These are phyloP conservation scores for Phylloporus arenicola DNA, from an alignment of 768 basidiomycete genomes.

Conservation along the genomic window DNA sequence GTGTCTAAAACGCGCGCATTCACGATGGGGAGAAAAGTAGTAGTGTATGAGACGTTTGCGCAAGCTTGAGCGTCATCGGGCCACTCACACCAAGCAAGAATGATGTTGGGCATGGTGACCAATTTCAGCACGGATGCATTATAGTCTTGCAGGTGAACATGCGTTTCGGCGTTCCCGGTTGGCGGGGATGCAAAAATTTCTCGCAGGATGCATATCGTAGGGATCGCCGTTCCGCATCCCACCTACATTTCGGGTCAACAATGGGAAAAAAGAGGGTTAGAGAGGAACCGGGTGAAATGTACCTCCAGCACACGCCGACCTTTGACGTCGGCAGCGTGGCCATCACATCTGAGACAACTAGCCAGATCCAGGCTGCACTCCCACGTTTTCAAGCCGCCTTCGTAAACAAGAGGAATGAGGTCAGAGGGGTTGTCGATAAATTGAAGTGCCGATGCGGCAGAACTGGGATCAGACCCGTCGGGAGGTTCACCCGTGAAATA, in stretches of 20 bases:
- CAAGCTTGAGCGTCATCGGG: background rate
- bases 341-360: conserved; percentile 46
- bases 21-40: background rate
- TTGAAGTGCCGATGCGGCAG: conserved; percentile 38
- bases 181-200: conserved; percentile 44
- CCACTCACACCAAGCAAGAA: conserved; percentile 77
- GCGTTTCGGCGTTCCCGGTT: conserved; percentile 31
- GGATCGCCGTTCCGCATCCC: conserved; percentile 91
- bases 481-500: conserved; percentile 17
- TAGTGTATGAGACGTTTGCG: background rate
- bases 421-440: conserved; percentile 84
- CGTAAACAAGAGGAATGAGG: conserved; percentile 86
- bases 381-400: conserved; percentile 98
- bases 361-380: conserved; percentile 91
- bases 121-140: conserved; percentile 77
- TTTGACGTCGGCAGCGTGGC: conserved; percentile 18
- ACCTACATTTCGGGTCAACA: conserved; percentile 43
- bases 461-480: background rate
- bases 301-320: conserved; percentile 75
- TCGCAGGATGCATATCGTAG: conserved; percentile 68
- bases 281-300: background rate
- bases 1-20: conserved; percentile 40
- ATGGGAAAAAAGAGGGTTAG: background rate
- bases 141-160: conserved; percentile 87
- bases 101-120: conserved; percentile 71